Evolutionary conservation across 2,329 filamentous ascomycete species (phyloP), one percentile per base, ranked within the genome.

Genomic region (Lachnellula suecica): DNA sequence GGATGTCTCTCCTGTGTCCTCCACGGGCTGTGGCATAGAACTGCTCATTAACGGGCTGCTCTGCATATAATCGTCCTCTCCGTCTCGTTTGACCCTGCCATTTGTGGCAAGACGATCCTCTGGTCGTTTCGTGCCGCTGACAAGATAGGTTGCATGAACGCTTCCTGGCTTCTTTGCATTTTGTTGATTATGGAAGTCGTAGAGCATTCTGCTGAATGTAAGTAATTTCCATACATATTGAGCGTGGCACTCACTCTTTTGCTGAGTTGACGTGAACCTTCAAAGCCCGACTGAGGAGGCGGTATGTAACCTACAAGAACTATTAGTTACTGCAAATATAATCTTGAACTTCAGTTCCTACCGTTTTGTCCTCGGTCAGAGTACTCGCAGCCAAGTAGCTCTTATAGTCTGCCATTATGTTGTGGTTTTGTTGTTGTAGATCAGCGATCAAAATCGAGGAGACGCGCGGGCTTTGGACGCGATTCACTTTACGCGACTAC

Each of bases 101-200:
- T 76, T 78, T 10, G 68, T 61, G 23, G 61, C 52, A 22, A 64
- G 40, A 9, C 60, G 47, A 13, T 71, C 68, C 17, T 67, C 65
- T 5, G 65, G 63, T 48, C 71, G 76, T 63, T 82, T 87, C 20
- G 75, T 81, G 35, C 93, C 94, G 46, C 85, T 88, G 42, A 99
- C 68, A 44, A 97, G 75, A 71, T 97, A 99, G n/a, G 91, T 97
- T 41, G 93, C 94, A 72, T 95, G 83, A n/a, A 97, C 77, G 23
- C 84, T 86, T 20, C 83, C 81, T 0, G 88, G 79, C 55, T 84
- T 87, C 69, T 87, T 89, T 49, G 75, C 78, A 70, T 91, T 96
- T 67, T 96, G 88, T 51, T 78, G 82, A 57, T 79, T 78, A 69
- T 97, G 83, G 61, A 96, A 97, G 27, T 96, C 89, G 71, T 83